Evolutionary conservation across 805 yeast genomes (phyloP).

Genomic region (Yamadazyma kitorensis): DNA sequence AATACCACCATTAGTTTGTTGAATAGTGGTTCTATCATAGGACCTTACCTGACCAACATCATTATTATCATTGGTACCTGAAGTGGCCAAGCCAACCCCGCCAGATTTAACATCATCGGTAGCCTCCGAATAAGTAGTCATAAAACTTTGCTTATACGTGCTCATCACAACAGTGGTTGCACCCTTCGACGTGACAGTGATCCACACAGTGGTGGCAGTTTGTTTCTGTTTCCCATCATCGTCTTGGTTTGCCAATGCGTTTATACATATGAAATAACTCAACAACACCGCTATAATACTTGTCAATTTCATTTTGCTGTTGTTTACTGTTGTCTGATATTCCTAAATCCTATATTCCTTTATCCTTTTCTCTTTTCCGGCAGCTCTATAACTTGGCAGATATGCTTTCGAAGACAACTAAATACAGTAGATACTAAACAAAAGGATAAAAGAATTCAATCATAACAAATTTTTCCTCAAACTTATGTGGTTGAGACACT

Average conservation of each 20-base stretch:
- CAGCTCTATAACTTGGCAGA: too few relatives aligned
- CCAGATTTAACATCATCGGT: constrained; percentile 22
- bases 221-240: constrained; percentile 7
- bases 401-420: too few relatives aligned
- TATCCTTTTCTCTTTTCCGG: too few relatives aligned
- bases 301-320: neutral
- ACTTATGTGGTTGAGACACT: too few relatives aligned
- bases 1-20: constrained; percentile 7
- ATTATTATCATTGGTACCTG: constrained; percentile 19
- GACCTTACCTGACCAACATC: constrained; percentile 32
- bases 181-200: constrained; percentile 34
- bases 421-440: too few relatives aligned
- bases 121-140: constrained; percentile 19
- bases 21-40: constrained; percentile 26
- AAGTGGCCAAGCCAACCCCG: constrained; percentile 27
- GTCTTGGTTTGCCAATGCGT: constrained; percentile 18
- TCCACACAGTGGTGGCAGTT: constrained; percentile 29
- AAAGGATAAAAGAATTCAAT: too few relatives aligned
- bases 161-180: constrained; percentile 22
- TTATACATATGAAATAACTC: neutral
- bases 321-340: too few relatives aligned
- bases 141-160: constrained; percentile 25
- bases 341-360: too few relatives aligned
- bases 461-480: too few relatives aligned
- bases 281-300: neutral